Base-by-base conservation (phyloP, 2,329 filamentous ascomycete species). In the Daldinia sp. region DNA sequence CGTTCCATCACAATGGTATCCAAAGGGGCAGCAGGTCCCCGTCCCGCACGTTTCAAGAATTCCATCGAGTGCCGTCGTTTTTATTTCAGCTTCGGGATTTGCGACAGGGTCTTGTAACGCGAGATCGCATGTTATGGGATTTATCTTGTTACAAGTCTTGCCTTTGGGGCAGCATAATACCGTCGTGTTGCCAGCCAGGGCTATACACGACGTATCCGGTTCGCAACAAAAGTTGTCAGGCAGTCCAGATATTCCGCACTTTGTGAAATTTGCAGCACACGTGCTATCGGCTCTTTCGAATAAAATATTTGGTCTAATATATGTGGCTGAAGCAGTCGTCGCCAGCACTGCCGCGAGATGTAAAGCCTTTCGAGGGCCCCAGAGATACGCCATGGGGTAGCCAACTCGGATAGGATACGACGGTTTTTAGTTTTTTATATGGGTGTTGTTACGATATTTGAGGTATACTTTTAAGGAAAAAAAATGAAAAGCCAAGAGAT, bases 161-260 rank as follows among this genome's bases (percentile, higher is more conserved):
- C 82, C 85, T 1, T 75, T 67, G 1, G 90, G 90, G 73, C 91
- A 94, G 79, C 91, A 94, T 49, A 93, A 79, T 11, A 89, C 82
- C 0, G 90, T 91, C 4, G 88, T 89, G 43, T 81, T 78, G n/a
- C 79, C 85, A 9, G 88, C 88, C 47, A 93, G 82, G 1, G 82
- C 70, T 37, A 86, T 78, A 77, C 91, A 94, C 2, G 73, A 81
- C 5, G 81, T 78, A 15, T 74, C 76, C 25, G 76, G 63, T 3
- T 82, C 76, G 72, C 91, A 94, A 80, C 90, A 93, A 74, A 93
- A 92, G 73, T 84, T 81, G 52, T 78, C 79, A 1, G 90, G 88
- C 19, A 91, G 80, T 27, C 78, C 80, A 25, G 77, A 63, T 56
- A 76, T 73, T 21, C 82, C 76, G 73, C 90, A 92, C 67, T 81